Percentiles rank a stretch among this genome's conserved stretches.
These are phyloP conservation scores for Streptanthus diversifolius DNA, from an alignment of 345 rosid species.

Conservation along the genomic window DNA sequence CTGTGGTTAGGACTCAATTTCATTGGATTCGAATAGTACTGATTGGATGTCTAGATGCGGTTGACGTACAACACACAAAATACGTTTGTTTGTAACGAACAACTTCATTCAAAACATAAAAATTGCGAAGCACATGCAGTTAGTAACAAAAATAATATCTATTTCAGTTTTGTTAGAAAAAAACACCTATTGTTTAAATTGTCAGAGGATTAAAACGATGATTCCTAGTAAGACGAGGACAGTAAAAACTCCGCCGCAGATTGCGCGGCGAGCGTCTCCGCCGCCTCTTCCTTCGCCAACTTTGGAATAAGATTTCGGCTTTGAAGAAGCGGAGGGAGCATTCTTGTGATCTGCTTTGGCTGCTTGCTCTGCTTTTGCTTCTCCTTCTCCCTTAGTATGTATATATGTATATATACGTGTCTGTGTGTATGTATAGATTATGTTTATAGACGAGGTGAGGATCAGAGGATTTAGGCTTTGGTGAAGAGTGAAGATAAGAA, in stretches of 20 bases:
- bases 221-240: slow-evolving; percentile 60
- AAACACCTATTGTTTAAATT: too few relatives aligned
- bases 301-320: slow-evolving; percentile 37
- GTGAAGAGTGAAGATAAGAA: slow-evolving; percentile 32
- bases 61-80: too few relatives aligned
- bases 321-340: slow-evolving; percentile 30
- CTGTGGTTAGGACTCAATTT: too few relatives aligned
- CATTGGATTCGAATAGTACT: too few relatives aligned
- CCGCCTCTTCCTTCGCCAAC: slow-evolving; percentile 2
- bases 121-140: too few relatives aligned
- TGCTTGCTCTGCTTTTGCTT: slow-evolving; percentile 18
- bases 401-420: neutral
- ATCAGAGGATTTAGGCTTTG: slow-evolving; percentile 1
- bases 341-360: slow-evolving; percentile 18
- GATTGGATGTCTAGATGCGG: too few relatives aligned
- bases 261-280: slow-evolving; percentile 10
- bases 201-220: slow-evolving; percentile 51
- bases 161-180: too few relatives aligned
- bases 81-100: too few relatives aligned
- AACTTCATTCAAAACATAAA: too few relatives aligned
- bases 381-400: slow-evolving; percentile 31
- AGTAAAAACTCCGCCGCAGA: slow-evolving; percentile 31
- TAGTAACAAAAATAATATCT: too few relatives aligned
- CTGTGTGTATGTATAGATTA: neutral
- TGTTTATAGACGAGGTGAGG: neutral